Percentiles rank a stretch among this genome's conserved stretches.
Evolutionary conservation across 768 basidiomycete species (phyloP).

Genomic region (Mycena crocata): DNA sequence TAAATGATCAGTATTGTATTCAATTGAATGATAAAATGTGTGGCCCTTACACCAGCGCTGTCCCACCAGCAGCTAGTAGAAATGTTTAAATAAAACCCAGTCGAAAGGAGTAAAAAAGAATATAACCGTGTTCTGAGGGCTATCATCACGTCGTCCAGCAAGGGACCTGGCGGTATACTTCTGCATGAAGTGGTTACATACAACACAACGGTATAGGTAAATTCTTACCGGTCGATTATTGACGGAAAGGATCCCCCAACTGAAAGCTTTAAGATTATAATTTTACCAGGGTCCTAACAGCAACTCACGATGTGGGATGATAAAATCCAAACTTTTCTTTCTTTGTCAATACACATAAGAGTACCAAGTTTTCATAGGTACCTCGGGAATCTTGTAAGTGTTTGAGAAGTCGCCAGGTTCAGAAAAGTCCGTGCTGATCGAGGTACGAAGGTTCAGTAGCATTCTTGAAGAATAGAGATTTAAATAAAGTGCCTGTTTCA

Average conservation of each 20-base stretch:
- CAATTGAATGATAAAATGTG: no score
- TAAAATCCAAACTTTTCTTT: conserved; percentile 26
- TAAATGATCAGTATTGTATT: background rate
- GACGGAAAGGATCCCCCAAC: conserved; percentile 25
- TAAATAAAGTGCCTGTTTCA: conserved; percentile 15
- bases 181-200: background rate
- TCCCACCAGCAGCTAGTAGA: conserved; percentile 28
- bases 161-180: conserved; percentile 2
- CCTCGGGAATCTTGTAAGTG: conserved; percentile 18
- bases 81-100: background rate
- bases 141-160: conserved; percentile 19
- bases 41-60: conserved; percentile 21
- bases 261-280: background rate
- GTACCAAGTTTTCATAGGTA: background rate
- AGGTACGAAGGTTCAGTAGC: background rate
- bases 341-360: no score
- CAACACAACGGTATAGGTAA: no score
- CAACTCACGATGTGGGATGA: conserved; percentile 25
- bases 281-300: no score
- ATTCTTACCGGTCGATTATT: conserved; percentile 22
- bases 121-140: conserved; percentile 25
- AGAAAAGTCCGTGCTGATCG: conserved; percentile 24
- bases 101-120: background rate
- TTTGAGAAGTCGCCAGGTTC: conserved; percentile 21
- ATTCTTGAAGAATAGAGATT: background rate